A percentile compares a stretch with the other conserved stretches of the same genome.
phyloP scores from a whole-genome alignment of 2,329 filamentous ascomycete genomes.

The Ophiostoma quercus region DNA sequence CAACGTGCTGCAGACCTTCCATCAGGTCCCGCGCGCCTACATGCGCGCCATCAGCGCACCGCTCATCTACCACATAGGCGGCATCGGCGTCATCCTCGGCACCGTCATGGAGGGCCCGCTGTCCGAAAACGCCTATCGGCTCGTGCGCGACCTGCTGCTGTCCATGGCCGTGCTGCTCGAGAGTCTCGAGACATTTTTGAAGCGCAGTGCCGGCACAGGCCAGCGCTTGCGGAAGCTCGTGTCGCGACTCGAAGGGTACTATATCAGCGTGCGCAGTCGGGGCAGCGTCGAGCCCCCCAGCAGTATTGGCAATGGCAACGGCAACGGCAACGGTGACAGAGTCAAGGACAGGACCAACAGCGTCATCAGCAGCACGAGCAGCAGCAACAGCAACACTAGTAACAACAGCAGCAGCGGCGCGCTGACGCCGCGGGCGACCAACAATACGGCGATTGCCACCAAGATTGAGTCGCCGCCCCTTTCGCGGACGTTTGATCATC shows the following conservation, averaged over 20 bases:
- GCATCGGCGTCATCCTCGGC: constrained; percentile 36
- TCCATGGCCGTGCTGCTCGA: constrained; percentile 34
- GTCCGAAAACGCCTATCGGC: constrained; percentile 31
- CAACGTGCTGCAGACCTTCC: constrained; percentile 32
- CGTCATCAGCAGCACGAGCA: background rate
- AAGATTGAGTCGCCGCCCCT: constrained; percentile 7
- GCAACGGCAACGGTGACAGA: background rate
- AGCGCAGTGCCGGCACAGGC: constrained; percentile 24
- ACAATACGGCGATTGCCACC: background rate
- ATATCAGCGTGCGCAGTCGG: constrained; percentile 18
- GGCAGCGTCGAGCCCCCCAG: background rate
- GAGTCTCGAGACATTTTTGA: constrained; percentile 25
- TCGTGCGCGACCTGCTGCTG: constrained; percentile 32
- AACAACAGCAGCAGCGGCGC: background rate
- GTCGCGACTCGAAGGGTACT: constrained; percentile 25
- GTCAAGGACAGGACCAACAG: background rate
- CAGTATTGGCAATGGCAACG: background rate
- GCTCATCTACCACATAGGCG: constrained; percentile 34
- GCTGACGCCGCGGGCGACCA: background rate
- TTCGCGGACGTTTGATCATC: background rate
- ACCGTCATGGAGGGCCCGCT: constrained; percentile 35
- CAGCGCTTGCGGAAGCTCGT: constrained; percentile 24
- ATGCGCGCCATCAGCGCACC: constrained; percentile 34
- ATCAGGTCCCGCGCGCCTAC: constrained; percentile 31
- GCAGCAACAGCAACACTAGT: background rate